Evolutionary conservation across 2,329 filamentous ascomycete species (phyloP), one percentile per base, ranked within the genome.

Genomic region (Botrytis fabae): DNA sequence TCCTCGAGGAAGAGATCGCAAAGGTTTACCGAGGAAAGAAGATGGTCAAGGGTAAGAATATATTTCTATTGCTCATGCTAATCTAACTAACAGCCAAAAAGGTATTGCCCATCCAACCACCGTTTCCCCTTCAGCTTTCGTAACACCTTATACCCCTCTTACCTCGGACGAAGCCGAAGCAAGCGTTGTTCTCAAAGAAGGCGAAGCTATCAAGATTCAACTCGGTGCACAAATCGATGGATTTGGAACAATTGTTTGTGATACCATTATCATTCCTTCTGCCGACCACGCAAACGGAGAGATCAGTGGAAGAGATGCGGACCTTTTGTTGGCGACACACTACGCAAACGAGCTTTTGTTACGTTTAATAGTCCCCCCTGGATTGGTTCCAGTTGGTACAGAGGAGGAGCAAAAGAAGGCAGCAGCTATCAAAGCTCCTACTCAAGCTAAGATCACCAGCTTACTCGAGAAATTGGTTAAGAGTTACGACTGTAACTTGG

Each of bases 1-100:
- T 99, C 75, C 88, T 99, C 77, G 94, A 96, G 77, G 95, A 97
- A 81, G 96, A 98, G 85, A 88, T 97, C 72, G 85, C 89, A 82
- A 98, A 98, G 88, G 95, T 99, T 81, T 99, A 96, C 89, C 95
- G 97, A 83, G 95, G 95, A 84, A 98, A 98, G 89, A 98, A 98
- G 87, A 91, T 98, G 81, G 83, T 86, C 82, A 99, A 99, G 89
- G 96, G 93, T 93, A 81, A 40, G 73, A 38, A 64, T 14, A 5
- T 16, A 32, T 22, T 14, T 70, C 66, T 51, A 42, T 40, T 32
- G 2, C 16, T 59, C 22, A 32, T 54, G 86, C 85, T 51, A 40
- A 48, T 40, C 63, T 9, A n/a, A 25, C n/a, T 57, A 75, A 75
- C 73, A 75, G 77, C 75, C 80, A 78, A 73, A 79, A 70, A 94